Conservation (phyloP, 2,329 filamentous ascomycete species). For the Aspergillus sp. region DNA sequence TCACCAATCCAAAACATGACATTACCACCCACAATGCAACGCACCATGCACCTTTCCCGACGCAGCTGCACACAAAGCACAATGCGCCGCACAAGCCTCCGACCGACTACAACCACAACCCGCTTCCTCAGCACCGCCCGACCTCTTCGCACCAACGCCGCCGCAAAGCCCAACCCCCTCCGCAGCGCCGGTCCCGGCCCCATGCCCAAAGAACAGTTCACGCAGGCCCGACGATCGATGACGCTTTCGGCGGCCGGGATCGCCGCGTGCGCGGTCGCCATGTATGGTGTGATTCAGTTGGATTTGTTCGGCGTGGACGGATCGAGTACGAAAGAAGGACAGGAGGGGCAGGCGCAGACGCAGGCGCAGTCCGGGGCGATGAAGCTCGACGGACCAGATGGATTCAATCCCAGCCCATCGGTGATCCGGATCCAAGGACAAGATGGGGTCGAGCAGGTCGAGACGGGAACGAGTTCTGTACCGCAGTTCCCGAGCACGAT, state of each 20-base stretch:
- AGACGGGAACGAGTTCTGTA: constrained; percentile 78
- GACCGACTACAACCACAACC: constrained; percentile 8
- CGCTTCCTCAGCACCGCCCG: constrained; percentile 29
- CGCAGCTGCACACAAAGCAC: constrained; percentile 27
- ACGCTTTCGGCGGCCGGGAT: constrained; percentile 39
- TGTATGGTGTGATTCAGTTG: constrained; percentile 42
- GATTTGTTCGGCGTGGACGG: constrained; percentile 31
- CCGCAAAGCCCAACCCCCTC: constrained; percentile 29
- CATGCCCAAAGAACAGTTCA: constrained; percentile 23
- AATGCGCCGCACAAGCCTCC: constrained; percentile 15
- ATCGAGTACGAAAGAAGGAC: background rate
- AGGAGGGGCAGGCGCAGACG: constrained; percentile 9
- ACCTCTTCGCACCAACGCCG: constrained; percentile 20
- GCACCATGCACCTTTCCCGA: constrained; percentile 17
- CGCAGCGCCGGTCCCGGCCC: constrained; percentile 19
- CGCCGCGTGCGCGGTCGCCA: constrained; percentile 36
- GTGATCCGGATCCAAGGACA: constrained; percentile 44
- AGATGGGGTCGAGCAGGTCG: constrained; percentile 70
- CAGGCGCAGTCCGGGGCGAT: constrained; percentile 21
- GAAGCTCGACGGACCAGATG: constrained; percentile 42
- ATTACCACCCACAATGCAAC: constrained; percentile 11
- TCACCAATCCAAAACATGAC: constrained; percentile 5
- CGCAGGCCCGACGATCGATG: constrained; percentile 33
- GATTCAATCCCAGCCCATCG: constrained; percentile 29
- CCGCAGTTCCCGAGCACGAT: constrained; percentile 75